These are phyloP conservation scores for Talaromyces amestolkiae DNA, from an alignment of 2,329 filamentous ascomycete species.

Conservation along the genomic window DNA sequence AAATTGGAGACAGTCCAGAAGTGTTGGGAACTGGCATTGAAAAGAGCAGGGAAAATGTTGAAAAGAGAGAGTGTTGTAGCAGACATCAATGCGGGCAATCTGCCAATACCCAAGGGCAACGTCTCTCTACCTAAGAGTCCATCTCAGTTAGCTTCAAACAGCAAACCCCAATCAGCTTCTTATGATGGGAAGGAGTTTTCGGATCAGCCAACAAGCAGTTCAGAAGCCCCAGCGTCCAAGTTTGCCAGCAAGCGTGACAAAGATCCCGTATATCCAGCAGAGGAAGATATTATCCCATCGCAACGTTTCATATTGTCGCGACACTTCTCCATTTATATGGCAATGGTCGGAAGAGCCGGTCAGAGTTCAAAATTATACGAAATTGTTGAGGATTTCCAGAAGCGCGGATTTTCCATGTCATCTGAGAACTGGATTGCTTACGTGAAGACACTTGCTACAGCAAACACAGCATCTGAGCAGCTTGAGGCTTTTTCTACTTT, in stretches of 20 bases:
- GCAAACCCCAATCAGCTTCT: not conserved
- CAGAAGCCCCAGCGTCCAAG: not conserved
- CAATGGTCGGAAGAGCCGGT: constrained; percentile 53
- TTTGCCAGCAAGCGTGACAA: not conserved
- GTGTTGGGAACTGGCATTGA: constrained; percentile 64
- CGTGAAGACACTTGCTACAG: constrained; percentile 64
- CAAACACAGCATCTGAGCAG: constrained; percentile 56
- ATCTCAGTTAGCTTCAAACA: not conserved
- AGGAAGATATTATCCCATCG: constrained; percentile 28
- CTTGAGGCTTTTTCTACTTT: constrained; percentile 66
- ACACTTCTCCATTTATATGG: constrained; percentile 53
- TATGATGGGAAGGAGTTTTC: not conserved
- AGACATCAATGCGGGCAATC: not conserved
- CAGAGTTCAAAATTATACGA: constrained; percentile 52
- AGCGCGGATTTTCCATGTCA: constrained; percentile 70
- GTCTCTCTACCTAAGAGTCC: not conserved
- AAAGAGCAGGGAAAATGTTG: constrained; percentile 11
- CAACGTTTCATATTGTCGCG: constrained; percentile 51
- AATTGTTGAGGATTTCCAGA: constrained; percentile 56
- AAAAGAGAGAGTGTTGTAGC: not conserved
- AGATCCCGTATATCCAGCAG: not conserved
- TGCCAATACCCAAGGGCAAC: not conserved
- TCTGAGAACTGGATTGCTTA: constrained; percentile 78
- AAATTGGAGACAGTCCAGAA: constrained; percentile 61
- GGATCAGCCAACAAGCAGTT: not conserved